Conservation (phyloP, 768 basidiomycete genomes). For the Agrocybe pediades region DNA sequence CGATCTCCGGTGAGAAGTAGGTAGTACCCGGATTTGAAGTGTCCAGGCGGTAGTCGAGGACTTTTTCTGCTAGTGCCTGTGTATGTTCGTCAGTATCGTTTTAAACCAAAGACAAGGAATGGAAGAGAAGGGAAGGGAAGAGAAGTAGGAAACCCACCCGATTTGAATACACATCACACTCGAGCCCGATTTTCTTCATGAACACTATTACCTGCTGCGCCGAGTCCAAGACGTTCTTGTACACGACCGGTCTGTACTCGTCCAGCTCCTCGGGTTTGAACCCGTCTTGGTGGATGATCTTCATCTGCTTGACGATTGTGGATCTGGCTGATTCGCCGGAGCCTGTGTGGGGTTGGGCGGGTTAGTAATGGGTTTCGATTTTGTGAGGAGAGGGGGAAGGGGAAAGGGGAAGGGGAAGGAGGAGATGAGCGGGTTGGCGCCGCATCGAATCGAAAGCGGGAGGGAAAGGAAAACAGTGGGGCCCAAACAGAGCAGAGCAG, state of each 20-base stretch:
- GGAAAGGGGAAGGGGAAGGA: neutral
- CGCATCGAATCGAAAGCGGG: no score
- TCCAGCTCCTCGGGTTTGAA: constrained; percentile 79
- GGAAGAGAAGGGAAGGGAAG: neutral
- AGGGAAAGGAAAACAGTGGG: neutral
- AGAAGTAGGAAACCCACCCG: constrained; percentile 39
- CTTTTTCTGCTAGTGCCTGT: constrained; percentile 52
- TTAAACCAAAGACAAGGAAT: neutral
- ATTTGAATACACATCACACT: constrained; percentile 70
- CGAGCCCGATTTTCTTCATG: constrained; percentile 83
- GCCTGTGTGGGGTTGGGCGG: constrained; percentile 43
- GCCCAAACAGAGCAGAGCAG: neutral
- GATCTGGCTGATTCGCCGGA: constrained; percentile 95
- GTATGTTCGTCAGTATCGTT: neutral
- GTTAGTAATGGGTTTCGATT: no score
- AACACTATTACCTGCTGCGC: constrained; percentile 85
- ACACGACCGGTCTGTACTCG: constrained; percentile 76
- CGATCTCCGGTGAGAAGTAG: constrained; percentile 60
- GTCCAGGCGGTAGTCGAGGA: constrained; percentile 60
- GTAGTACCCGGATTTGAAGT: no score
- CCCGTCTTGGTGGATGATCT: constrained; percentile 94
- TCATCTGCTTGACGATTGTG: constrained; percentile 99
- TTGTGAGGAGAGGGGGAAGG: neutral
- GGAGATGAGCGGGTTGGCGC: no score
- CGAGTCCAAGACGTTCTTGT: constrained; percentile 85